Evolutionary conservation across 495 filamentous ascomycete genomes (phyloP).

Genomic region (Podospora anserina): DNA sequence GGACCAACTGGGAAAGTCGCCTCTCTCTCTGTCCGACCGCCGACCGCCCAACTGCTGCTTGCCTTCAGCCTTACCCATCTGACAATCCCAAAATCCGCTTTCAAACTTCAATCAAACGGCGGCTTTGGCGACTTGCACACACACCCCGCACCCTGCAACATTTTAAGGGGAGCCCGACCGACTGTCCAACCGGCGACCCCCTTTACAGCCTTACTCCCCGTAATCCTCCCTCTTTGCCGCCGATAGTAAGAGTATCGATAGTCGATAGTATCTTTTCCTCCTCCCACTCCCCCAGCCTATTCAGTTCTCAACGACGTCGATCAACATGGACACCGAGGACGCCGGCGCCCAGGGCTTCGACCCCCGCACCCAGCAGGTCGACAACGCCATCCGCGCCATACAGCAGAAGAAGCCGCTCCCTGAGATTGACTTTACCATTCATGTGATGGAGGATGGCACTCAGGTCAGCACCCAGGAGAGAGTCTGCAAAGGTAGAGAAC

Average conservation of each 20-base stretch:
- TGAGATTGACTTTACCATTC: conserved; percentile 97
- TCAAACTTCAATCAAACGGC: not conserved
- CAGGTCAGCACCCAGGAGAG: conserved; percentile 93
- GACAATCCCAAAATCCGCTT: not conserved
- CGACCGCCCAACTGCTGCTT: conserved; percentile 30
- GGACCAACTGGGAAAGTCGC: conserved; percentile 17
- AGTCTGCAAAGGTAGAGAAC: conserved; percentile 84
- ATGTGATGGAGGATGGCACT: conserved; percentile 94
- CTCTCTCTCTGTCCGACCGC: conserved; percentile 20
- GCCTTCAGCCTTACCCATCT: conserved; percentile 24
- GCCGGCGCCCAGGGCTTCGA: conserved; percentile 31
- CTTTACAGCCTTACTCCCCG: not conserved
- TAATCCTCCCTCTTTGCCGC: not conserved
- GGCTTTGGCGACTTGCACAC: not conserved
- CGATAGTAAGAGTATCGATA: conserved; percentile 4
- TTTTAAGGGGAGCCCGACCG: conserved; percentile 8
- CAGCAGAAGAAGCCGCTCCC: conserved; percentile 88
- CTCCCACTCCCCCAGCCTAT: not conserved
- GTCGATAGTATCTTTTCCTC: conserved; percentile 3
- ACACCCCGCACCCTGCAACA: not conserved
- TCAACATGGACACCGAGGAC: conserved; percentile 39
- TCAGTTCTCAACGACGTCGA: conserved; percentile 3
- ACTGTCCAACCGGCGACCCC: conserved; percentile 8
- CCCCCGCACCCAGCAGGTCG: conserved; percentile 49
- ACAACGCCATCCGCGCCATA: conserved; percentile 76